These are phyloP conservation scores for Stachybotrys echinatus DNA, from an alignment of 2,329 filamentous ascomycete genomes.

Conservation along the genomic window DNA sequence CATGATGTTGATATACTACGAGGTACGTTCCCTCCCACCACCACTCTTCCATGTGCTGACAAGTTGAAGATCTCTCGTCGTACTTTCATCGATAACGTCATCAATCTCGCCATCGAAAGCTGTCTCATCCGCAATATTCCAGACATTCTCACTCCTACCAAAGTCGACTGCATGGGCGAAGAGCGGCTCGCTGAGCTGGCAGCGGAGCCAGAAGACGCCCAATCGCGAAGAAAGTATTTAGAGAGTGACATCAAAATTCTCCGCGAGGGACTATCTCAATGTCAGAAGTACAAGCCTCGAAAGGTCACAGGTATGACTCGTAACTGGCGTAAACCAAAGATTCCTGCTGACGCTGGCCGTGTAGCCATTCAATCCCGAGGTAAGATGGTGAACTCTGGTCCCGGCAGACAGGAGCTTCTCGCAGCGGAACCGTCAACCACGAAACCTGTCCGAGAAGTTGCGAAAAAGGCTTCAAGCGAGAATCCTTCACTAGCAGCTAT, in stretches of 20 bases:
- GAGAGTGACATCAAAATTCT: neutral
- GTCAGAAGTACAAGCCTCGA: neutral
- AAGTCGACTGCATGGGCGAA: constrained; percentile 28
- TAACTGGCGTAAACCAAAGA: no score
- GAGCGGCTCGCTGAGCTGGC: constrained; percentile 20
- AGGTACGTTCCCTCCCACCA: constrained; percentile 21
- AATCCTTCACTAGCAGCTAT: no score
- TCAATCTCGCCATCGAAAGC: constrained; percentile 42
- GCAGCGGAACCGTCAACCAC: no score
- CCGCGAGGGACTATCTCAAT: neutral
- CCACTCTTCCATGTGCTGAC: neutral
- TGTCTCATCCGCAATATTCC: constrained; percentile 37
- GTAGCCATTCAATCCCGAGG: no score
- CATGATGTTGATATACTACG: constrained; percentile 38
- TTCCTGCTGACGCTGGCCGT: no score
- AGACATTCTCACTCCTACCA: constrained; percentile 31
- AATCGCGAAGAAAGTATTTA: neutral
- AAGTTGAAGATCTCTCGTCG: constrained; percentile 31
- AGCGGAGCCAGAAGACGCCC: neutral
- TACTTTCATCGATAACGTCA: constrained; percentile 41
- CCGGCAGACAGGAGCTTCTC: no score
- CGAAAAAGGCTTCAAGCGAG: no score
- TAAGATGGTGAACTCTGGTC: no score
- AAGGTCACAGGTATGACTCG: neutral
- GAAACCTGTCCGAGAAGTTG: no score